Evolutionary conservation across 768 basidiomycete species (phyloP).

Genomic region (Mycena pura): DNA sequence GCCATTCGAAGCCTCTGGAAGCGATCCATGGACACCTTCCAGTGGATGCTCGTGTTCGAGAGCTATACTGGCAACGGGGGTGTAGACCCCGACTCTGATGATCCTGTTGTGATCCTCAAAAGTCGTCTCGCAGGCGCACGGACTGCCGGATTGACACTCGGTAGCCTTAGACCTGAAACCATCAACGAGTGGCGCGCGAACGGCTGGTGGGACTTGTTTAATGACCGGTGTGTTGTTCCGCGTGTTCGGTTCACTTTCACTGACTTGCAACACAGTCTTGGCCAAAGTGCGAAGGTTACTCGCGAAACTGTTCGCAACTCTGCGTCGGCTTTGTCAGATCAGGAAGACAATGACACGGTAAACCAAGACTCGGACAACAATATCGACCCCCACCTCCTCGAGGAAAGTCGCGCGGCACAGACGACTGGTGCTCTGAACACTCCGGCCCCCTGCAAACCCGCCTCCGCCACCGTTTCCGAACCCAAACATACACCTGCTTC

Average conservation of each 20-base stretch:
- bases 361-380: not conserved
- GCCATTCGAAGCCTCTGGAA: not conserved
- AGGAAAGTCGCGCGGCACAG: too few species aligned
- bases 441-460: not conserved
- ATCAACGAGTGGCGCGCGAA: not conserved
- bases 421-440: too few species aligned
- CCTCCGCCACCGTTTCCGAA: conserved; percentile 1
- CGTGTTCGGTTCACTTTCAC: not conserved
- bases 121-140: not conserved
- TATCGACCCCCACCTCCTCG: not conserved
- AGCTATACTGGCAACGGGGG: conserved; percentile 2
- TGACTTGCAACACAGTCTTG: not conserved
- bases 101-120: not conserved
- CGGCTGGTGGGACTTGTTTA: not conserved
- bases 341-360: not conserved
- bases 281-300: not conserved
- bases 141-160: not conserved
- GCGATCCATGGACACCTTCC: not conserved
- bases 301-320: not conserved
- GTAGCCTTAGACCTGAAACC: not conserved
- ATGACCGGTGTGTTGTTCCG: not conserved
- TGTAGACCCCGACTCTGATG: not conserved
- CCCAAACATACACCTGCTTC: not conserved
- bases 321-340: not conserved
- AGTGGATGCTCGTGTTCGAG: not conserved